A percentile compares a stretch with the other conserved stretches of the same genome.
phyloP scores from a whole-genome alignment of 2,329 filamentous ascomycete genomes.

The Pseudophaeomoniella oleicola region DNA sequence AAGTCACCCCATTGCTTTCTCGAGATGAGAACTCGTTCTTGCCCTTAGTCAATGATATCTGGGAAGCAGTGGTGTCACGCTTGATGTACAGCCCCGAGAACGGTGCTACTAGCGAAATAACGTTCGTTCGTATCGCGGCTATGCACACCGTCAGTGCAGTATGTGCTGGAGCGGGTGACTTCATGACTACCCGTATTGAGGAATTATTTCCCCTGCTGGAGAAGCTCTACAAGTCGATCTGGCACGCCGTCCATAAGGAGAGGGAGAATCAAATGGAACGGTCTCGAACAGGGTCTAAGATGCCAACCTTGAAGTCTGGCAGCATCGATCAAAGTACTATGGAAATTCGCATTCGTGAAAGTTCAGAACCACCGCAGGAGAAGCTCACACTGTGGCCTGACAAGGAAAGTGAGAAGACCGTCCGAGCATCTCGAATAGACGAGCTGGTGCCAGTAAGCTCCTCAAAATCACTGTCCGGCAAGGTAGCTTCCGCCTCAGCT shows the following conservation, averaged over 20 bases:
- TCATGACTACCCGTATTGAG: conserved; percentile 62
- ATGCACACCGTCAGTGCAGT: conserved; percentile 54
- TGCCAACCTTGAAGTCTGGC: background rate
- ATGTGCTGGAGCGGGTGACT: conserved; percentile 62
- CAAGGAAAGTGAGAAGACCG: too few relatives aligned
- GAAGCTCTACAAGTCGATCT: conserved; percentile 22
- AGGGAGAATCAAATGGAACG: conserved; percentile 6
- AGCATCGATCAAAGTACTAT: background rate
- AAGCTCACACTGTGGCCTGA: background rate
- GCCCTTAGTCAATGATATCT: conserved; percentile 77
- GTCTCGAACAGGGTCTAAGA: background rate
- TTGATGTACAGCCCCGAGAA: conserved; percentile 35
- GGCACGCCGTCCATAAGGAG: conserved; percentile 21
- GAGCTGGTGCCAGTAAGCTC: background rate
- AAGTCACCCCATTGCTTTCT: conserved; percentile 56
- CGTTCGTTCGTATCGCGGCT: conserved; percentile 49
- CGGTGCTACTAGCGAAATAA: conserved; percentile 20
- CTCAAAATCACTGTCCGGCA: background rate
- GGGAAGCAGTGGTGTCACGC: conserved; percentile 64
- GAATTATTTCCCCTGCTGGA: conserved; percentile 43
- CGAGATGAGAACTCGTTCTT: conserved; percentile 70
- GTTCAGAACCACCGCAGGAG: background rate
- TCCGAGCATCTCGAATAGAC: too few relatives aligned
- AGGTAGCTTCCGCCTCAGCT: background rate
- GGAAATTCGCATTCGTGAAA: background rate